Percentiles rank a stretch among this genome's conserved stretches.
Conservation (phyloP, 352 stramenopile species). For the Blastocystis sp. region DNA sequence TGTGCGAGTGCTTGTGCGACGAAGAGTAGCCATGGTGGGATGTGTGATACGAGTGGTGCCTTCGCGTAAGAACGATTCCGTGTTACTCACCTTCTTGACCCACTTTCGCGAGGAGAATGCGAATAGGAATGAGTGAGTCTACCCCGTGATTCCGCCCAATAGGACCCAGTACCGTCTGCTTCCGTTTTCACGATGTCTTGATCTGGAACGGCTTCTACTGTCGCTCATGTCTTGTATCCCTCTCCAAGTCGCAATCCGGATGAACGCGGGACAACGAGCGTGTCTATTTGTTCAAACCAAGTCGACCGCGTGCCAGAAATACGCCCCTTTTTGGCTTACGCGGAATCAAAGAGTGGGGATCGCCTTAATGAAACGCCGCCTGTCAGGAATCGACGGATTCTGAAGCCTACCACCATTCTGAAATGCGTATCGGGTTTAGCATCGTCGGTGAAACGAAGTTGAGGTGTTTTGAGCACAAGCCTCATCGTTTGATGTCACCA, state of each 20-base stretch:
- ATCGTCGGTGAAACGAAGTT: no score
- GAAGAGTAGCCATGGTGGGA: background rate
- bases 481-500: no score
- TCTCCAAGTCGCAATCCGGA: background rate
- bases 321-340: no score
- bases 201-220: background rate
- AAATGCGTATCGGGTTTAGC: no score
- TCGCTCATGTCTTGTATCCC: background rate
- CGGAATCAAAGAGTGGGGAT: no score
- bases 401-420: no score
- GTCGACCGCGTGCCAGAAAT: no score
- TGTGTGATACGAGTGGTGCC: background rate
- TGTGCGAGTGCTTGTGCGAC: background rate
- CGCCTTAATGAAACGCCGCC: no score
- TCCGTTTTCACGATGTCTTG: background rate
- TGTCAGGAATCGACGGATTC: no score
- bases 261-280: background rate
- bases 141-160: background rate
- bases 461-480: no score
- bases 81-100: background rate
- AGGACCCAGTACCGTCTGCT: background rate
- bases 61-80: background rate
- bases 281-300: background rate
- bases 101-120: background rate
- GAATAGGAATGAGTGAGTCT: background rate